A percentile compares a stretch with the other conserved stretches of the same genome.
Conservation (phyloP, 169 alveolate genomes). For the Plasmodium gallinaceum region DNA sequence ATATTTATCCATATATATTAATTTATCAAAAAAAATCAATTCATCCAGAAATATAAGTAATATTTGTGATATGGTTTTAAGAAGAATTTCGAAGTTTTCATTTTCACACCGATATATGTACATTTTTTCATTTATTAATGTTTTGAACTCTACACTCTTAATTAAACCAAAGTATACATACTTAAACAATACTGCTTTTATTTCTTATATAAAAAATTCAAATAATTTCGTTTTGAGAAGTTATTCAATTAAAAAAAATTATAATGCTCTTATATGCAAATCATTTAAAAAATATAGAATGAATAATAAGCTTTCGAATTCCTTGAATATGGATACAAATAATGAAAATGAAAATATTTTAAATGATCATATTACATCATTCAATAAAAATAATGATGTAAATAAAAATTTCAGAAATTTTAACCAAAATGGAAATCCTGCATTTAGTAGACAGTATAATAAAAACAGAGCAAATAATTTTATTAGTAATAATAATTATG, state of each 20-base stretch:
- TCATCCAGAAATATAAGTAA: constrained; percentile 1
- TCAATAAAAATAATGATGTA: constrained; percentile 59
- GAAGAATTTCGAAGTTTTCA: constrained; percentile 7
- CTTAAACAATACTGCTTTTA: neutral
- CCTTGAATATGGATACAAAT: constrained; percentile 60
- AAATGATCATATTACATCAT: constrained; percentile 36
- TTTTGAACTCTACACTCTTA: constrained; percentile 31
- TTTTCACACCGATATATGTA: constrained; percentile 64
- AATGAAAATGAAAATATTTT: constrained; percentile 52
- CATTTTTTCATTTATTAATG: constrained; percentile 70
- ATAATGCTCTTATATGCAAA: constrained; percentile 59
- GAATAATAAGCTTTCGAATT: constrained; percentile 51
- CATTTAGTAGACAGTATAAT: constrained; percentile 24
- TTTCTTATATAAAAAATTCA: constrained; percentile 1
- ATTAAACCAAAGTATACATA: constrained; percentile 26
- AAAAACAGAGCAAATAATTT: neutral
- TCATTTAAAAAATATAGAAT: constrained; percentile 47
- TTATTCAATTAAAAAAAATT: constrained; percentile 40
- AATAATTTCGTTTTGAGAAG: constrained; percentile 24
- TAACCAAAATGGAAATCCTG: constrained; percentile 41
- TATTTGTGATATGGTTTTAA: constrained; percentile 68
- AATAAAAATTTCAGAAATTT: constrained; percentile 15
- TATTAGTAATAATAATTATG: neutral
- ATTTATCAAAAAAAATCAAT: constrained; percentile 2
- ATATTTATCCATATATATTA: neutral